phyloP scores from a whole-genome alignment of 352 stramenopile species.

The Globisporangium orthogonon region DNA sequence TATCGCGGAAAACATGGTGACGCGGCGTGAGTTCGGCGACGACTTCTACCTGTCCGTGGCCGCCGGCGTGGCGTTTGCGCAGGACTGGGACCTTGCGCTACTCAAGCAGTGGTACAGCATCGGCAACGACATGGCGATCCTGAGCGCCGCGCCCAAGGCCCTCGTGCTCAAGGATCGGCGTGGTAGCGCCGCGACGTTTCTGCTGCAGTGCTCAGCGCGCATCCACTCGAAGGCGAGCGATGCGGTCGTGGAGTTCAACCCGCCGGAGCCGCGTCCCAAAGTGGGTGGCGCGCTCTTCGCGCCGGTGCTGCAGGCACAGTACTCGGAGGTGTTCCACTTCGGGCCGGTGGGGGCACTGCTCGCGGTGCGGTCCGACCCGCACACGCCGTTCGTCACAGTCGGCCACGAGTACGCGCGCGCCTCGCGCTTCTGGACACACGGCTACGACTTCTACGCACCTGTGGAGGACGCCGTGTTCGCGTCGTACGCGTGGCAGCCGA shows the following conservation, averaged over 20 bases:
- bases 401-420: slow-evolving; percentile 74
- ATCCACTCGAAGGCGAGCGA: slow-evolving; percentile 62
- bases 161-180: slow-evolving; percentile 32
- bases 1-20: slow-evolving; percentile 61
- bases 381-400: slow-evolving; percentile 48
- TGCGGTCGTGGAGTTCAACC: slow-evolving; percentile 73
- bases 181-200: slow-evolving; percentile 27
- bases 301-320: slow-evolving; percentile 70
- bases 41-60: slow-evolving; percentile 80
- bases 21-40: slow-evolving; percentile 17
- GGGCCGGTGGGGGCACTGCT: slow-evolving; percentile 47
- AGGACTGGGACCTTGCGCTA: slow-evolving; percentile 66
- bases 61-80: slow-evolving; percentile 52
- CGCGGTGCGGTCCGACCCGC: slow-evolving; percentile 66
- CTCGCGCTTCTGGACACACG: slow-evolving; percentile 78
- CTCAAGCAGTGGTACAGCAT: slow-evolving; percentile 79
- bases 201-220: slow-evolving; percentile 76
- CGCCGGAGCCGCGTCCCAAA: slow-evolving; percentile 45
- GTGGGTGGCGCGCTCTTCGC: slow-evolving; percentile 24
- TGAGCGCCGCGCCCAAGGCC: slow-evolving; percentile 64
- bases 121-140: slow-evolving; percentile 73
- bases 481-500: slow-evolving; percentile 47
- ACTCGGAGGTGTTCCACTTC: slow-evolving; percentile 83
- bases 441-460: slow-evolving; percentile 84
- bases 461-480: slow-evolving; percentile 55